These are phyloP conservation scores for Hanseniaspora thailandica DNA, from an alignment of 805 yeast genomes.

Conservation along the genomic window DNA sequence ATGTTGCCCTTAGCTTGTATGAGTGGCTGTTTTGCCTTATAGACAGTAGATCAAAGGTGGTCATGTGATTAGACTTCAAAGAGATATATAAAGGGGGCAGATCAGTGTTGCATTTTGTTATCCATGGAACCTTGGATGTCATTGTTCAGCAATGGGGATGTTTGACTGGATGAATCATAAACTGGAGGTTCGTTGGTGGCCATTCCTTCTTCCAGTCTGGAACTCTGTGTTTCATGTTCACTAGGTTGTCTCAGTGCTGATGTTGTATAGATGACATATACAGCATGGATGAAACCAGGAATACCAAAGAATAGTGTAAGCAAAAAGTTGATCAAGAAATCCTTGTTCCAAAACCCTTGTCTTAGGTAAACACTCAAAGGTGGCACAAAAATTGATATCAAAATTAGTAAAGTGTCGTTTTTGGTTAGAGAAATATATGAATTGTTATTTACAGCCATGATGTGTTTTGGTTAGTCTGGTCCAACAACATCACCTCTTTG, in stretches of 20 bases:
- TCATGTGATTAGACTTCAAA: neutral
- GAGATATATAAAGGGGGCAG: neutral
- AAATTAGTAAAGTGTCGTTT: constrained; percentile 2
- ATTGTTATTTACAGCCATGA: neutral
- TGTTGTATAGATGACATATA: constrained; percentile 18
- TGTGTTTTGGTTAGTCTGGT: neutral
- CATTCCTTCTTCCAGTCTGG: constrained; percentile 4
- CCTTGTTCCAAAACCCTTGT: constrained; percentile 47
- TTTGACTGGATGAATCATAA: neutral
- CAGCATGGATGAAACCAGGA: constrained; percentile 18
- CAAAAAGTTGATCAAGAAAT: constrained; percentile 39
- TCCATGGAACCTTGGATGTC: neutral
- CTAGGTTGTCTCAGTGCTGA: neutral
- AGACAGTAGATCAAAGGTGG: no score
- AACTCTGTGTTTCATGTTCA: neutral
- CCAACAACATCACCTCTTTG: neutral
- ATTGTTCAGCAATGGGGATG: neutral
- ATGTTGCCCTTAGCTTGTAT: neutral
- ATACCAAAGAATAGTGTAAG: constrained; percentile 2
- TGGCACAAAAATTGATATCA: constrained; percentile 48
- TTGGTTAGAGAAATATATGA: constrained; percentile 10
- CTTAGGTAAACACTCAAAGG: constrained; percentile 62
- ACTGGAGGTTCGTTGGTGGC: neutral
- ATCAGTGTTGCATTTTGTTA: constrained; percentile 8
- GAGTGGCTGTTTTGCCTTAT: neutral